Evolutionary conservation across 345 rosid species (phyloP), one percentile per base, ranked within the genome.

Genomic region (Cardamine chenopodiifolia): DNA sequence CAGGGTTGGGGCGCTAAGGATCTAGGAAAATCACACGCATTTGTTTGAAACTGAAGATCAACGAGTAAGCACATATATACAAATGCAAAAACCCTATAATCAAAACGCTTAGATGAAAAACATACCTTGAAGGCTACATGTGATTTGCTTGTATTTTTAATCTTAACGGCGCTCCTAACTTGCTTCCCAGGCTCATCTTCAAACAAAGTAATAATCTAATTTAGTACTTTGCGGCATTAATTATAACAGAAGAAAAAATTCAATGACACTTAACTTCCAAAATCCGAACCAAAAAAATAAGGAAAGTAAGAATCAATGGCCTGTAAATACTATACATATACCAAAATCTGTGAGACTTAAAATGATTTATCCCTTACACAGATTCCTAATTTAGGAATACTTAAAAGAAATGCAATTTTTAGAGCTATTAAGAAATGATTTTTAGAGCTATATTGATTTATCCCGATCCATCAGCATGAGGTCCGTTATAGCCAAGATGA

Each of bases 141-240:
- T 5, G 99, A 96, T 78, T 92, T 90, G 95, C 96, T 92, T 0
- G 86, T 88, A 77, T 96, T 96, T 78, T 96, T 96, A 37, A 96
- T 90, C 85, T 82, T 92, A 75, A 96, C 85, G 23, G 98, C 99
- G 20, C 97, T 96, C 73, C 96, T 87, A 10, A 84, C 98, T 78
- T 96, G 99, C 89, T 96, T 96, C 70, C 97, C 99, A 71, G 98
- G 90, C 85, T 96, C 99, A 83, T 92, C 99, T 96, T 68, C 62
- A 83, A 72, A 78, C 48, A 48, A 68, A 71, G 29, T 4, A 31
- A 29, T 14, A 50, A 66, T 20, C 12, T 17, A 52, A 66, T 25
- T 78, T 49, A 66, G 15, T 55, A 32, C 25, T 63, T 50, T 10
- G 13, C 11, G 2, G 22, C 4, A 19, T 44, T 69, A 32, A 35